phyloP scores from a whole-genome alignment of 768 basidiomycete species.

The Kwoniella pini region DNA sequence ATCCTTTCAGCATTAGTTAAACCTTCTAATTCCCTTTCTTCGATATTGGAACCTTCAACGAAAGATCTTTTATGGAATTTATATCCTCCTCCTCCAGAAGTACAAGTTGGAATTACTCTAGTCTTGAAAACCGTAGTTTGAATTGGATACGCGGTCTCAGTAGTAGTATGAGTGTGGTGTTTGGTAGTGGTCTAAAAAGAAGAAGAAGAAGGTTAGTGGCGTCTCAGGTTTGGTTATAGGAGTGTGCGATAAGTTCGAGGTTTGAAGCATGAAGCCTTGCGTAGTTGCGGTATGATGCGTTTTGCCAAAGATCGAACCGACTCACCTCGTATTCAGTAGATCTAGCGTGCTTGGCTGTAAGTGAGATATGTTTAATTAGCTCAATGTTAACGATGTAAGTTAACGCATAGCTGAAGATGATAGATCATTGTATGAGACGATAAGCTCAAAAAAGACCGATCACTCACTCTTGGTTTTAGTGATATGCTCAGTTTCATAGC shows the following conservation, averaged over 20 bases:
- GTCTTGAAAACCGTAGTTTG: slow-evolving; percentile 9
- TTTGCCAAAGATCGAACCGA: too few relatives aligned
- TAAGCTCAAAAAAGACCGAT: background rate
- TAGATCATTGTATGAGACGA: background rate
- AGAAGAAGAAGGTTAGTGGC: background rate
- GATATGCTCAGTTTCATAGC: slow-evolving; percentile 4
- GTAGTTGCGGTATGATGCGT: background rate
- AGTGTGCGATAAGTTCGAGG: background rate
- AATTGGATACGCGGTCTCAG: background rate
- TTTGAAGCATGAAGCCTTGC: too few relatives aligned
- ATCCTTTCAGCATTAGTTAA: slow-evolving; percentile 26
- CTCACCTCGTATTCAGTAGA: slow-evolving; percentile 8
- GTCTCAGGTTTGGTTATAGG: background rate
- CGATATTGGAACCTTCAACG: slow-evolving; percentile 5
- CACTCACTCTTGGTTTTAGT: slow-evolving; percentile 16
- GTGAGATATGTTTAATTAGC: background rate
- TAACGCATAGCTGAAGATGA: too few relatives aligned
- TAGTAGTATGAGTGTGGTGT: slow-evolving; percentile 6
- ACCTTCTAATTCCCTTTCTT: slow-evolving; percentile 12
- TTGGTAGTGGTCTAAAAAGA: slow-evolving; percentile 12
- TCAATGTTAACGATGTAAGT: too few relatives aligned
- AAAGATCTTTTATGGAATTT: background rate
- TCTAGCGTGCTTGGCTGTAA: slow-evolving; percentile 11
- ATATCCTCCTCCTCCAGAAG: background rate
- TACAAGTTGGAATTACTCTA: slow-evolving; percentile 8